phyloP scores from a whole-genome alignment of 345 rosid species.

The Salix suchowensis region DNA sequence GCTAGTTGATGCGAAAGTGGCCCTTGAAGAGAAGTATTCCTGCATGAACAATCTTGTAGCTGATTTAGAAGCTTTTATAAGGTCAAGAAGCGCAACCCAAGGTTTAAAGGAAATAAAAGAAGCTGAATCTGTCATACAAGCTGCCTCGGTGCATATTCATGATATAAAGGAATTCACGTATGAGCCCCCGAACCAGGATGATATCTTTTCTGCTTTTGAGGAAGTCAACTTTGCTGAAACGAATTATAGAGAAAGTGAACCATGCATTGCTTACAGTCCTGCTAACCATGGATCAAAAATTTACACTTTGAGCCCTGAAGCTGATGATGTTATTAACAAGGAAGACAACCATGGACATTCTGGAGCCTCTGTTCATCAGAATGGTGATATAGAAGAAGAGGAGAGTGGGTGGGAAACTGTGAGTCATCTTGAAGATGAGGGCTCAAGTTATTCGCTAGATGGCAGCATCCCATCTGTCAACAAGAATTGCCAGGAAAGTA shows the following conservation, averaged over 20 bases:
- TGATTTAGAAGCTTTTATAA: conserved; percentile 51
- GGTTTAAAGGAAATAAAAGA: conserved; percentile 39
- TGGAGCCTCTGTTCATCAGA: conserved; percentile 32
- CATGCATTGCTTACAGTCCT: conserved; percentile 34
- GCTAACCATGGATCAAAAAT: conserved; percentile 45
- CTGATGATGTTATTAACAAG: conserved; percentile 25
- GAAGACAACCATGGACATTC: conserved; percentile 36
- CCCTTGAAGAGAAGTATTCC: conserved; percentile 51
- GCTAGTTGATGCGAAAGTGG: conserved; percentile 74
- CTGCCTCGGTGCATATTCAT: conserved; percentile 44
- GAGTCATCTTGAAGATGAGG: conserved; percentile 79
- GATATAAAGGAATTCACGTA: conserved; percentile 57
- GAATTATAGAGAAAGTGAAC: conserved; percentile 42
- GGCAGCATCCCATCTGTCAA: conserved; percentile 51
- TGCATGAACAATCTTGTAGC: conserved; percentile 59
- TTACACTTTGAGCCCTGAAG: conserved; percentile 52
- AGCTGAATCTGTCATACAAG: conserved; percentile 47
- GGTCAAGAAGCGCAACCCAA: conserved; percentile 33
- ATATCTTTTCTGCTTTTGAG: conserved; percentile 61
- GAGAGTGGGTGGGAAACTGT: conserved; percentile 99
- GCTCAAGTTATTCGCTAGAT: conserved; percentile 66
- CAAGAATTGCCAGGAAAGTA: conserved; percentile 42
- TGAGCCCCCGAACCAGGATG: conserved; percentile 59
- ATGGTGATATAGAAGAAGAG: conserved; percentile 64
- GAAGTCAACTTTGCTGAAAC: conserved; percentile 44